Percentiles rank a stretch among this genome's conserved stretches.
Conservation (phyloP, 1,139 yeast species). For the Eremothecium cymbalariae region DNA sequence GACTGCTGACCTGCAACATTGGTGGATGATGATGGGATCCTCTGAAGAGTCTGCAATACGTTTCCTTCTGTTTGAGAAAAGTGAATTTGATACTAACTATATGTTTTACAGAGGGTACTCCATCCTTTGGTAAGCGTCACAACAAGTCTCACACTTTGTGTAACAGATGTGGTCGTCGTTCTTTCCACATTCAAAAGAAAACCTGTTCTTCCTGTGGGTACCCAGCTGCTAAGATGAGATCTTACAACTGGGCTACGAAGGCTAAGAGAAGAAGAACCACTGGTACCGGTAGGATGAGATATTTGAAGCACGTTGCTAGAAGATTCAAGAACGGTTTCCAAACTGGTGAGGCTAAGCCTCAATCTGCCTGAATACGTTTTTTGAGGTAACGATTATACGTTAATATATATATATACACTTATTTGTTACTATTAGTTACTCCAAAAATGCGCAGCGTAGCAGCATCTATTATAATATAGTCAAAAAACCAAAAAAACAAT, state of each 20-base stretch:
- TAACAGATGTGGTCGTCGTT: constrained; percentile 98
- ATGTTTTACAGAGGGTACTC: constrained; percentile 83
- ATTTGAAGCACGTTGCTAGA: constrained; percentile 94
- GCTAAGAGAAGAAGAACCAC: constrained; percentile 99
- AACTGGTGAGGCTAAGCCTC: constrained; percentile 67
- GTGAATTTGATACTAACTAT: constrained; percentile 9
- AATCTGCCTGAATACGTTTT: constrained; percentile 34
- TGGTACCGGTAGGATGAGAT: constrained; percentile 99
- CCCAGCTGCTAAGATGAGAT: constrained; percentile 99
- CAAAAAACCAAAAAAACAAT: too few species aligned
- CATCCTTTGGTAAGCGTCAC: constrained; percentile 99
- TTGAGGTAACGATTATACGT: constrained; percentile 4
- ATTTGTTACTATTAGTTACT: constrained; percentile 5
- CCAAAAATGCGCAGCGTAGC: background rate
- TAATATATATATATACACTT: constrained; percentile 4
- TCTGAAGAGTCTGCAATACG: background rate
- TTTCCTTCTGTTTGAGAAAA: background rate
- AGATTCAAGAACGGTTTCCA: constrained; percentile 99
- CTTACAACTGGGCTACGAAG: constrained; percentile 98
- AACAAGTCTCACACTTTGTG: constrained; percentile 99
- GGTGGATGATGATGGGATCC: background rate
- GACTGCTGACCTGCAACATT: too few species aligned
- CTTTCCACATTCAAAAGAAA: constrained; percentile 99
- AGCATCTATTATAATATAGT: constrained; percentile 1
- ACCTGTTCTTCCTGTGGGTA: constrained; percentile 98